Evolutionary conservation across 2,329 filamentous ascomycete species (phyloP).

Genomic region (Neonectria neomacrospora): DNA sequence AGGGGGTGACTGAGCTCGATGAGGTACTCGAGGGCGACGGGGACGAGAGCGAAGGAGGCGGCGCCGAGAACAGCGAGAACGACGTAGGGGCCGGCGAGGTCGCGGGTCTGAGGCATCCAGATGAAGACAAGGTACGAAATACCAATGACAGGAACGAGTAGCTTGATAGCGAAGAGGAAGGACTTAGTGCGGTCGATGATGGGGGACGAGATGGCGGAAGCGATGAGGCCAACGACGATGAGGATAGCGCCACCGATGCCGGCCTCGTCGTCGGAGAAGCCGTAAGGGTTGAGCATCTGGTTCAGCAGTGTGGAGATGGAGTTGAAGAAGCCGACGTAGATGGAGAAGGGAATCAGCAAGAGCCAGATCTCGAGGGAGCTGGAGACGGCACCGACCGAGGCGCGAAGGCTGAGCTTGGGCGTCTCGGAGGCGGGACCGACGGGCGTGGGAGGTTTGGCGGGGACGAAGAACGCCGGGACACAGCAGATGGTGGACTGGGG

Average conservation of each 20-base stretch:
- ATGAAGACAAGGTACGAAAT: slow-evolving; percentile 80
- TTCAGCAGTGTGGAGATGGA: slow-evolving; percentile 87
- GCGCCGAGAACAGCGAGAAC: slow-evolving; percentile 83
- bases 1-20: slow-evolving; percentile 90
- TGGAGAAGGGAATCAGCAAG: slow-evolving; percentile 79
- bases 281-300: slow-evolving; percentile 89
- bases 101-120: slow-evolving; percentile 74
- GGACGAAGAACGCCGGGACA: slow-evolving; percentile 85
- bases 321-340: slow-evolving; percentile 96
- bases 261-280: slow-evolving; percentile 83
- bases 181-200: slow-evolving; percentile 86
- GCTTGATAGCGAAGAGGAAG: slow-evolving; percentile 78
- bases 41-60: slow-evolving; percentile 81
- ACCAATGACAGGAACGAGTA: slow-evolving; percentile 79
- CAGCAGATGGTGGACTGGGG: slow-evolving; percentile 59
- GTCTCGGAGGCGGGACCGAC: slow-evolving; percentile 74
- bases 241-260: slow-evolving; percentile 91
- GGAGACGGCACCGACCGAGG: slow-evolving; percentile 63
- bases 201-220: slow-evolving; percentile 80
- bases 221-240: slow-evolving; percentile 86
- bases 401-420: slow-evolving; percentile 63
- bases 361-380: slow-evolving; percentile 80
- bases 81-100: slow-evolving; percentile 77
- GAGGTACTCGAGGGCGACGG: slow-evolving; percentile 86
- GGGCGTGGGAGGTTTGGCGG: slow-evolving; percentile 79